Conservation (phyloP, 441 rosid species). For the Adansonia madagascariensis region DNA sequence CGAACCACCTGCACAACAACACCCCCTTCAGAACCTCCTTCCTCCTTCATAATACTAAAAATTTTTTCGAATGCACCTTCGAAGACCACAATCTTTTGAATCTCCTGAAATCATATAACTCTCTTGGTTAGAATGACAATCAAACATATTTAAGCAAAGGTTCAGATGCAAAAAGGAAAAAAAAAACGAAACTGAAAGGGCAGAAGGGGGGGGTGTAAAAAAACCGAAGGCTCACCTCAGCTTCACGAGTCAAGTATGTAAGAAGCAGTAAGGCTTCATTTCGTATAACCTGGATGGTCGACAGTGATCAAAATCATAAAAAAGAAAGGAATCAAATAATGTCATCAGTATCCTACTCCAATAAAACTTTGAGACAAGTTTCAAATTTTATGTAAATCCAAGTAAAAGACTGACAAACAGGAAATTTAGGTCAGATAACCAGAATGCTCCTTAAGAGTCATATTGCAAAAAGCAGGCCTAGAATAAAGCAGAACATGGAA, state of each 20-base stretch:
- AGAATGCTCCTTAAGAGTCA: conserved; percentile 12
- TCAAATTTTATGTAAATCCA: not conserved
- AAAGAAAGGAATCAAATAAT: conserved; percentile 17
- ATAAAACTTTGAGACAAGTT: not conserved
- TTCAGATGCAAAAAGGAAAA: conserved; percentile 21
- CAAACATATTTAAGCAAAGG: not conserved
- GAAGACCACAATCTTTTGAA: conserved; percentile 96
- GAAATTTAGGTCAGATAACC: not conserved
- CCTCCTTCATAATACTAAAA: conserved; percentile 90
- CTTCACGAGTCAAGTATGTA: conserved; percentile 96
- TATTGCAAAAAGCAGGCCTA: not conserved
- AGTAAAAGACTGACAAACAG: not conserved
- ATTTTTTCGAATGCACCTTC: conserved; percentile 97
- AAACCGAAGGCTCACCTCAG: conserved; percentile 59
- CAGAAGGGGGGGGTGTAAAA: conserved; percentile 20
- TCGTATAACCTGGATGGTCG: conserved; percentile 71
- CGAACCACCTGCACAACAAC: conserved; percentile 93
- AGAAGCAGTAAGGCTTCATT: conserved; percentile 97
- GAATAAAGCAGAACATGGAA: not conserved
- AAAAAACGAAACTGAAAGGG: conserved; percentile 26
- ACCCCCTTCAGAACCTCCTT: conserved; percentile 98
- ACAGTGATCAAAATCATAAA: conserved; percentile 30
- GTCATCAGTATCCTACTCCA: conserved; percentile 2
- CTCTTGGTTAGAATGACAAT: conserved; percentile 30
- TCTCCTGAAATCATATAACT: conserved; percentile 61